Conservation (phyloP, 345 rosid species). For the Pistacia integerrima region DNA sequence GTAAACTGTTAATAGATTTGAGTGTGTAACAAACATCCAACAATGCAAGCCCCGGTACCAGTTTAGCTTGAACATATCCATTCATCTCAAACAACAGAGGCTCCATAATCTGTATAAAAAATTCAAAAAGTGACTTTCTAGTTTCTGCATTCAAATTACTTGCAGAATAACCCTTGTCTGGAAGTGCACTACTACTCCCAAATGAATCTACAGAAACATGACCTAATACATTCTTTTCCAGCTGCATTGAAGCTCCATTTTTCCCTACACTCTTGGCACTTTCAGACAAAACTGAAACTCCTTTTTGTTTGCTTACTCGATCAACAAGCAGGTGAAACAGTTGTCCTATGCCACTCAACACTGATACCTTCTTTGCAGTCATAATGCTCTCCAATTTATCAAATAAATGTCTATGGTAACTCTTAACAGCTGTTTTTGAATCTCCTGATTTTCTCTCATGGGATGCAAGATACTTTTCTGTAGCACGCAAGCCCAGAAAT, state of each 20-base stretch:
- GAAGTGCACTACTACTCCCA: constrained; percentile 29
- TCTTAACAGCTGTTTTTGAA: constrained; percentile 43
- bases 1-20: constrained; percentile 57
- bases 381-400: constrained; percentile 55
- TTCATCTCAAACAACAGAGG: constrained; percentile 66
- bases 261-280: constrained; percentile 32
- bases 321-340: constrained; percentile 65
- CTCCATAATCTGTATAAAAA: constrained; percentile 82
- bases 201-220: constrained; percentile 23
- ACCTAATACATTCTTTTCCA: constrained; percentile 28
- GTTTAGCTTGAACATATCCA: constrained; percentile 39
- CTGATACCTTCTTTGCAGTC: constrained; percentile 44
- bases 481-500: constrained; percentile 57
- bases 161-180: constrained; percentile 38
- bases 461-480: constrained; percentile 50
- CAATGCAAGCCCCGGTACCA: constrained; percentile 38
- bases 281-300: constrained; percentile 41
- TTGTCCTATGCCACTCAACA: constrained; percentile 57
- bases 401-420: constrained; percentile 88
- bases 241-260: constrained; percentile 35
- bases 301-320: constrained; percentile 58
- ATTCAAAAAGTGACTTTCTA: constrained; percentile 67
- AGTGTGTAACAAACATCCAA: constrained; percentile 49
- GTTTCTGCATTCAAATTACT: constrained; percentile 58
- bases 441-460: constrained; percentile 37